Conservation (phyloP, 768 basidiomycete species). For the Suillus paluster region DNA sequence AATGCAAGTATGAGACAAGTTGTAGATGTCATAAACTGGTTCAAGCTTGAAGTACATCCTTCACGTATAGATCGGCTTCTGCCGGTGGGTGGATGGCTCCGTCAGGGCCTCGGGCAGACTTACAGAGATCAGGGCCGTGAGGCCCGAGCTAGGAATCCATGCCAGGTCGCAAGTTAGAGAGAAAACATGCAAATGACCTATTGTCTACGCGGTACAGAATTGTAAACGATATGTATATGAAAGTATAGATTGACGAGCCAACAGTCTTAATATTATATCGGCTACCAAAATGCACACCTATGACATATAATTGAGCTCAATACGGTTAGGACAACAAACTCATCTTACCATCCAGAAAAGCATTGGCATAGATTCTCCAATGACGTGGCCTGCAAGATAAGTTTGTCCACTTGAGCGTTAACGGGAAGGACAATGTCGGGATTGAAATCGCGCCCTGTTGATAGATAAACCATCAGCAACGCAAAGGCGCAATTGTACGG, state of each 20-base stretch:
- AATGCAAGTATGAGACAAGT: background rate
- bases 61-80: conserved; percentile 5
- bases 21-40: background rate
- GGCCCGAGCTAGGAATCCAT: no score
- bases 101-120: background rate
- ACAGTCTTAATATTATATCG: conserved; percentile 13
- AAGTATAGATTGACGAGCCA: conserved; percentile 10
- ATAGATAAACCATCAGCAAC: conserved; percentile 1
- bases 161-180: no score
- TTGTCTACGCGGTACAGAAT: conserved; percentile 26
- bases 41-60: no score
- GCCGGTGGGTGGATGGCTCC: background rate
- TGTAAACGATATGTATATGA: conserved; percentile 22
- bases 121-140: no score
- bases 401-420: conserved; percentile 85
- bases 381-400: conserved; percentile 92
- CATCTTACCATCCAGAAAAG: conserved; percentile 87
- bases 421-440: conserved; percentile 76
- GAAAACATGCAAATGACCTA: background rate
- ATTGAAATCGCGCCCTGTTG: conserved; percentile 89
- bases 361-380: conserved; percentile 96
- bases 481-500: background rate
- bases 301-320: conserved; percentile 10
- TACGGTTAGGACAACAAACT: background rate
- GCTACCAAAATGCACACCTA: conserved; percentile 80